Conservation (phyloP, 2,329 filamentous ascomycete genomes). For the Colletotrichum higginsianum region DNA sequence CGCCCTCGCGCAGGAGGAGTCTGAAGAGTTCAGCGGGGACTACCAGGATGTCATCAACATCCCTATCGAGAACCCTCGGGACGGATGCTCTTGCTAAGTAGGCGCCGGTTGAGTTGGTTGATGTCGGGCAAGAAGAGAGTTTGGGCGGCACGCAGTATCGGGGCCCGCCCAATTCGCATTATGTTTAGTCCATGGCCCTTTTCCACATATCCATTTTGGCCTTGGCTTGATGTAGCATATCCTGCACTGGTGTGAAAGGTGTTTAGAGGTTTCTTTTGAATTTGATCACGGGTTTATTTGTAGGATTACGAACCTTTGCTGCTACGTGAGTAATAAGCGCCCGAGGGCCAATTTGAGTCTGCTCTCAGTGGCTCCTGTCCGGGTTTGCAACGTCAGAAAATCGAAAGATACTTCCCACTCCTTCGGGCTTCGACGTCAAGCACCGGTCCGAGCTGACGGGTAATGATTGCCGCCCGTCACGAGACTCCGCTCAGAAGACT, state of each 20-base stretch:
- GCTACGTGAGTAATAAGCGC: neutral
- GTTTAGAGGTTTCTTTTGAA: conserved; percentile 42
- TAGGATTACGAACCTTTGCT: conserved; percentile 6
- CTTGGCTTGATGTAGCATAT: conserved; percentile 45
- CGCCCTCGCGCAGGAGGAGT: conserved; percentile 95
- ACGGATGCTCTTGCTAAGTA: conserved; percentile 78
- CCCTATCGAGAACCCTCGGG: conserved; percentile 92
- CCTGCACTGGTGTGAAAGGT: conserved; percentile 42
- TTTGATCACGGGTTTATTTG: conserved; percentile 35
- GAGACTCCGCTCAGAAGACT: conserved; percentile 34
- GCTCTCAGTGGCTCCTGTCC: neutral
- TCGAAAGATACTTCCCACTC: neutral
- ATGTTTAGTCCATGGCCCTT: conserved; percentile 36
- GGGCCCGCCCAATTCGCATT: conserved; percentile 31
- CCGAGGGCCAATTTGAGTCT: too few species aligned
- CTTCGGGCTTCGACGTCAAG: neutral
- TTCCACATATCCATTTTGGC: conserved; percentile 40
- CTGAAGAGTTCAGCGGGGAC: conserved; percentile 96
- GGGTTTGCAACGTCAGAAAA: neutral
- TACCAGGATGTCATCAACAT: conserved; percentile 99
- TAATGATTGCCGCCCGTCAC: conserved; percentile 27
- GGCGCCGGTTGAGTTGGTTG: conserved; percentile 25
- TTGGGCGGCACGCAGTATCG: conserved; percentile 25
- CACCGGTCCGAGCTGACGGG: conserved; percentile 22
- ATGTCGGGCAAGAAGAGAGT: conserved; percentile 22